Base-by-base conservation (phyloP, 495 filamentous ascomycete genomes). In the Hypoxylon perforatum region DNA sequence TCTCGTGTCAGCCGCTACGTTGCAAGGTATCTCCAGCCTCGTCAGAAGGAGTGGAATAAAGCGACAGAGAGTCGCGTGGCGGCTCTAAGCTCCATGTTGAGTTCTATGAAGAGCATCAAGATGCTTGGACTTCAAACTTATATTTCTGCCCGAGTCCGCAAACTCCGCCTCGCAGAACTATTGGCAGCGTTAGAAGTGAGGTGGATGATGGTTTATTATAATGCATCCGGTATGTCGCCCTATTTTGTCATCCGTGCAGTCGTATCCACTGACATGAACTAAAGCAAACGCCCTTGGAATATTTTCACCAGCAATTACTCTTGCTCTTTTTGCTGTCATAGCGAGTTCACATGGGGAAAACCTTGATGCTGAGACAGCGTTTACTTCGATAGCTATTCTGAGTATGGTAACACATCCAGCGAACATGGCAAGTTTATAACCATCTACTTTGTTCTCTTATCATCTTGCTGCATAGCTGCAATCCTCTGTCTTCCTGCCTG, bases 51-150 rank as follows among this genome's bases (percentile, higher is more conserved):
- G 18, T 89, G 84, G 84, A 80, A 84, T 22, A 64, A 72, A 33
- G 84, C 85, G 11, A 86, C 85, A 9, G 78, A 86, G 55, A 76
- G 71, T 52, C 82, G 85, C 17, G 83, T 88, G 28, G 77, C 80
- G 19, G 75, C 78, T 23, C 87, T 84, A 6, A 80, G 77, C 5
- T 66, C 80, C 0, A 83, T 86, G 76, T 69, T 90, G 4, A 75
- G 81, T 10, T 78, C 84, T 0, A 86, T 88, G 67, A 89, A 89
- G 61, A 76, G 78, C 12, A 75, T 91, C 38, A 91, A 90, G 61
- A 87, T 89, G 82, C 80, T 87, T 4, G 88, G 87, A 1, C 70
- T 90, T 5, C 79, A 80, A n/a, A 63, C 76, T 0, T 50, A 44
- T 2, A 60, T 87, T 1, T 70, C 72, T 1, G 19, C 69, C 15